phyloP scores from a whole-genome alignment of 75 land plant species.

The Pinus taeda region DNA sequence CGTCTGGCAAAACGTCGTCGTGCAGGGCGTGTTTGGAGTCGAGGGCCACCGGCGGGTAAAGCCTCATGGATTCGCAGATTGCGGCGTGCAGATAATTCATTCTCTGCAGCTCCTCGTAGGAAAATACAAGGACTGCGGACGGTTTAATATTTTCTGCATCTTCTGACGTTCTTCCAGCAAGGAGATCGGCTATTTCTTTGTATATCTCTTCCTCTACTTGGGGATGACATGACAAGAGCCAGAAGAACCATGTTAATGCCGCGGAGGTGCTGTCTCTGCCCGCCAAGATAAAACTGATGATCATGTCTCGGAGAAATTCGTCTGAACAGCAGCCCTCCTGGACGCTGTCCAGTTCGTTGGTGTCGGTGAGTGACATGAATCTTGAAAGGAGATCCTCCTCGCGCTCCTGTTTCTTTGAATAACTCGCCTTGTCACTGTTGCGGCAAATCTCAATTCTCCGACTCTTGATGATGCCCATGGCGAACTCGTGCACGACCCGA shows the following conservation, averaged over 20 bases:
- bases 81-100: conserved; percentile 35
- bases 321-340: background rate
- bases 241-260: conserved; percentile 13
- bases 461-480: background rate
- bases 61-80: conserved; percentile 34
- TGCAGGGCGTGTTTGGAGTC: conserved; percentile 15
- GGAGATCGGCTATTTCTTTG: too few species aligned
- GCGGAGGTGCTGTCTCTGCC: conserved; percentile 49
- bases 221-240: too few species aligned
- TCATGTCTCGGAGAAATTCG: conserved; percentile 34
- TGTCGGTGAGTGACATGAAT: conserved; percentile 13
- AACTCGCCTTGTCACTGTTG: background rate
- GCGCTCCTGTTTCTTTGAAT: background rate
- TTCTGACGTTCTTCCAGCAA: too few species aligned
- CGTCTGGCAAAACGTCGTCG: conserved; percentile 40
- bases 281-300: conserved; percentile 50
- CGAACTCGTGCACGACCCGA: conserved; percentile 54
- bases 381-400: conserved; percentile 25
- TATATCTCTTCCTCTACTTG: too few species aligned
- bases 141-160: too few species aligned
- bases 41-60: conserved; percentile 41
- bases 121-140: too few species aligned
- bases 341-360: background rate
- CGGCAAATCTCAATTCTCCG: background rate
- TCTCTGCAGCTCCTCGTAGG: too few species aligned